Evolutionary conservation across 169 alveolate genomes (phyloP), one percentile per base, ranked within the genome.

Genomic region (Eimeria brunetti): DNA sequence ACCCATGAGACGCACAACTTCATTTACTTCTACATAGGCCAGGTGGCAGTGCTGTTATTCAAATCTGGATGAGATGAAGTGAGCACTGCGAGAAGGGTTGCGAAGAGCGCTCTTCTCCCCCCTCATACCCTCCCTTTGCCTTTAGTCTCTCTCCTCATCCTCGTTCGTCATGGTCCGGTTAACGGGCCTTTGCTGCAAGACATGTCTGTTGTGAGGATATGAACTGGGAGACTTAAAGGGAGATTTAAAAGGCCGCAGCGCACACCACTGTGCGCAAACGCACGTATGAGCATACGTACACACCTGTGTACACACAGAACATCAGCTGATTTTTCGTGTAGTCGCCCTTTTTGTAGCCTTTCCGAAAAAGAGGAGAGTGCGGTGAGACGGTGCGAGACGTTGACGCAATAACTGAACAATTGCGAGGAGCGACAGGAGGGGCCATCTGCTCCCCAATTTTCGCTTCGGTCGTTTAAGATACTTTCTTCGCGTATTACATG

Each of bases 1-100:
- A 99, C 99, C 60, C 99, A 99, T 97, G 99, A 99, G 98, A 99
- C 99, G 67, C 99, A 99, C 97, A 99, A 99, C 97, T 99, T 99
- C 98, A 99, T 99, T 97, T 99, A 99, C 97, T 99, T 99, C 98
- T 99, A 99, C 98, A 98, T 99, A 94, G 99, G 99, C 38, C 99
- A 99, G 97, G 99, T 99, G 62, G 99, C 99, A 75, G 98, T 99
- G 71, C 98, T 99, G 51, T 98, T 99, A 93, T 99, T 99, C 98
- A 99, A 99, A 96, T 98, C 99, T 88, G 99, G 99, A 60, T 99
- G 98, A 98, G 78, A 69, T 69, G 49, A 69, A n/a, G 24, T 22
- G 78, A 69, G 49, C 27, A 69, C 78, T 33, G 14, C 24, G 22
- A 27, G 49, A 69, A 49, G 78, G 78, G 7, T n/a, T 8, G 22